Evolutionary conservation across 768 basidiomycete species (phyloP), one percentile per base, ranked within the genome.

Genomic region (Peribolospora baueri): DNA sequence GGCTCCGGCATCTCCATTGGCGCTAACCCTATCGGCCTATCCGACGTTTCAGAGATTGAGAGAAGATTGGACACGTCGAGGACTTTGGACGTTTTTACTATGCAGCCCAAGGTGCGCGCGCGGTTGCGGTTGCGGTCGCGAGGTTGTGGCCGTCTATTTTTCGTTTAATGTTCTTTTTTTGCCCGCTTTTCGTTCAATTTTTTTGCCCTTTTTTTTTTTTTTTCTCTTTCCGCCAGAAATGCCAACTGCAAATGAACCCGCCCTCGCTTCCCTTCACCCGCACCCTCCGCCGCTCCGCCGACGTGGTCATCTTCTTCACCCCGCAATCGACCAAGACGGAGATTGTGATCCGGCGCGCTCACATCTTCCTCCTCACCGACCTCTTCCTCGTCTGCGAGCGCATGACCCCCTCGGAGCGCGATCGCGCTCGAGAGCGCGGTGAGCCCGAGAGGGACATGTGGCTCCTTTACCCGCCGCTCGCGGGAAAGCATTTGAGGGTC

Each of bases 81-180:
- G 14, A 84, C 84, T 6, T 69, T 95, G 39, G 93, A 98, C 66
- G 79, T 98, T 48, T 98, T 98, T 66, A 84, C 85, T 1, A 91
- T 98, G 87, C 75, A 76, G 59, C 82, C 82, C 1, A 88, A 86
- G 76, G 91, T 86, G 59, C 58, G 68, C 59, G 25, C 2, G 8
- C 9, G 40, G n/a, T 47, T 6, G 8, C 25, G 48, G 25, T 25
- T 25, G 25, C 25, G 25, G 10, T 50, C 38, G 5, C 36, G 8
- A 52, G 25, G 25, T 25, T 1, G 25, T 25, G 25, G 25, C 25
- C 25, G 25, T 25, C 25, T 25, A 25, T 25, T 25, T 25, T 25
- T 41, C 3, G 42, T 40, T 37, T 52, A 51, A 47, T 50, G 5
- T 54, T 38, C 36, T n/a, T 57, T 50, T 46, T 4, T 10, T 49